These are phyloP conservation scores for Arachis monticola DNA, from an alignment of 331 rosid genomes.

Conservation along the genomic window DNA sequence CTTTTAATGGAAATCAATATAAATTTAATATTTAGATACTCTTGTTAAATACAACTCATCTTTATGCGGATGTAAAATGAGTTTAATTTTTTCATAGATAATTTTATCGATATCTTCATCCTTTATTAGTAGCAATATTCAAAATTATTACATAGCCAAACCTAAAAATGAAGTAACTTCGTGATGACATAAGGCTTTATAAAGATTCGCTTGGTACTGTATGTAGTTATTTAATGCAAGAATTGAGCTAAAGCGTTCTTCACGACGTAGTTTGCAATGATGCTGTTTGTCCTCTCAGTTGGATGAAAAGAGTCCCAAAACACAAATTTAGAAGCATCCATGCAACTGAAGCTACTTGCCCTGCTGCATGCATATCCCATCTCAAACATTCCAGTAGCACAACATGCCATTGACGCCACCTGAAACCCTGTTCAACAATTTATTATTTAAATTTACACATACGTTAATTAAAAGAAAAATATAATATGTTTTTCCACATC, in stretches of 20 bases:
- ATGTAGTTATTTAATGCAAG: constrained; percentile 27
- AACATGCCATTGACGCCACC: too few species aligned
- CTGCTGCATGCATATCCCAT: constrained; percentile 22
- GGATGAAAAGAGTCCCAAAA: constrained; percentile 90
- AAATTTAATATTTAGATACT: too few species aligned
- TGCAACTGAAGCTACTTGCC: constrained; percentile 50
- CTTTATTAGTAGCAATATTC: too few species aligned
- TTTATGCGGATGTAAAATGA: too few species aligned
- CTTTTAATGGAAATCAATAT: too few species aligned
- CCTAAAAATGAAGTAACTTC: not conserved
- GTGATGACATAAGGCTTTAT: not conserved
- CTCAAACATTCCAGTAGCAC: too few species aligned
- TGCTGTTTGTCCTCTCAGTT: constrained; percentile 58
- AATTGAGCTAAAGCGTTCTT: constrained; percentile 49
- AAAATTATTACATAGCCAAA: too few species aligned
- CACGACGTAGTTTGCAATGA: constrained; percentile 55
- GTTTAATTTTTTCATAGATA: too few species aligned
- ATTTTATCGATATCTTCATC: too few species aligned
- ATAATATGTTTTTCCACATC: too few species aligned
- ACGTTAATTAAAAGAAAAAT: constrained; percentile 37
- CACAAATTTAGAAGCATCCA: constrained; percentile 63
- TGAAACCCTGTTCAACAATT: constrained; percentile 20
- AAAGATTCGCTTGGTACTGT: not conserved
- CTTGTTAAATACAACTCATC: too few species aligned
- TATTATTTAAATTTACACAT: constrained; percentile 24